Evolutionary conservation across 495 filamentous ascomycete species (phyloP).

Genomic region (Penicillium canariense): DNA sequence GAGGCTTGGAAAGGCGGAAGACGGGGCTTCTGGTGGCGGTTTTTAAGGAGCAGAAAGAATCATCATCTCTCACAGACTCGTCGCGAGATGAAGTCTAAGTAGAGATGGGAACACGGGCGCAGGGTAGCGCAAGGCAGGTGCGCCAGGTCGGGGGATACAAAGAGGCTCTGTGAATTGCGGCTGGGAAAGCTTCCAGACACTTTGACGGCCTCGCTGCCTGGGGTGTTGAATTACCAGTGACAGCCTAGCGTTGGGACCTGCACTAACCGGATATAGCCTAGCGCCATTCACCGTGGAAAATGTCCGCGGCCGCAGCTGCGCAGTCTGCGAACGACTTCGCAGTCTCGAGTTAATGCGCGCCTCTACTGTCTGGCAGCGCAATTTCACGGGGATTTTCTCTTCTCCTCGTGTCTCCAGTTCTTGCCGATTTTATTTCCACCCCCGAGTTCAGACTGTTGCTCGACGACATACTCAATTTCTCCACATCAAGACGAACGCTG

Average conservation of each 20-base stretch:
- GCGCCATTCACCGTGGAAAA: conserved; percentile 4
- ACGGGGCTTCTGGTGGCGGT: conserved; percentile 15
- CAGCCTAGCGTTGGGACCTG: neutral
- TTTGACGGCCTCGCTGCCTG: conserved; percentile 3
- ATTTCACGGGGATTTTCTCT: conserved; percentile 7
- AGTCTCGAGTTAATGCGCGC: conserved; percentile 24
- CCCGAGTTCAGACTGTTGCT: neutral
- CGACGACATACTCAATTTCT: conserved; percentile 2
- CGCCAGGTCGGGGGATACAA: conserved; percentile 3
- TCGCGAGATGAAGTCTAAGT: neutral
- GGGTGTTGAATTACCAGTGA: conserved; percentile 3
- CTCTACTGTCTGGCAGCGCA: conserved; percentile 17
- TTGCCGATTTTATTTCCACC: neutral
- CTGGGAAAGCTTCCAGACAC: neutral
- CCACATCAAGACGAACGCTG: conserved; percentile 9
- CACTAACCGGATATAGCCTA: conserved; percentile 2
- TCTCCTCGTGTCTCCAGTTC: neutral
- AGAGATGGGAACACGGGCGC: neutral
- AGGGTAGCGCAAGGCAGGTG: conserved; percentile 1
- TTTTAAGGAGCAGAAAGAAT: conserved; percentile 6
- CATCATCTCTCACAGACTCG: conserved; percentile 9
- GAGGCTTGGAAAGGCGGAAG: conserved; percentile 6
- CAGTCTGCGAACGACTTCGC: neutral
- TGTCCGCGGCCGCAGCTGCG: conserved; percentile 6
- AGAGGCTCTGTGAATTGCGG: neutral